Evolutionary conservation across 768 basidiomycete genomes (phyloP).

Genomic region (Trametes meyenii): DNA sequence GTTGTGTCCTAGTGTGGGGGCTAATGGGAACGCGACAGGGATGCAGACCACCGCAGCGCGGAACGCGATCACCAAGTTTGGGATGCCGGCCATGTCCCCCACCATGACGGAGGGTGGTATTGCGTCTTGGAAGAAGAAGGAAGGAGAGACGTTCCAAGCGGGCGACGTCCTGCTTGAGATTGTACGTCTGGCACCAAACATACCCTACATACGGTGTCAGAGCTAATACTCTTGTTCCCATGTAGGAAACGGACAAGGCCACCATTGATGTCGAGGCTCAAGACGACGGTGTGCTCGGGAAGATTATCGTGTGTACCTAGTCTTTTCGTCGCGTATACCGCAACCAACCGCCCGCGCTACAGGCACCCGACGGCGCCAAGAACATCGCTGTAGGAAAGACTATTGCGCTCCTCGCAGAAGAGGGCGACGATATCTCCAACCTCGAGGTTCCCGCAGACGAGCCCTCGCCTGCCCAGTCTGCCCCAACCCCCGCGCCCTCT

Average conservation of each 20-base stretch:
- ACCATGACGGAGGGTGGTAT: conserved; percentile 97
- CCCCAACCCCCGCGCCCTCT: conserved; percentile 22
- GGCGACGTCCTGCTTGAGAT: conserved; percentile 92
- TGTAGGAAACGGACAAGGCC: conserved; percentile 90
- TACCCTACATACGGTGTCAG: not conserved
- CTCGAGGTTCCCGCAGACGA: conserved; percentile 63
- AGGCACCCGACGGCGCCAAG: conserved; percentile 80
- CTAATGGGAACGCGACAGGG: conserved; percentile 38
- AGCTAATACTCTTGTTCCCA: not conserved
- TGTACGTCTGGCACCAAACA: conserved; percentile 46
- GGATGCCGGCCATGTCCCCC: conserved; percentile 97
- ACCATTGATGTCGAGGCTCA: conserved; percentile 99
- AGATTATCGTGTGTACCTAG: conserved; percentile 68
- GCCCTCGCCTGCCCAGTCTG: conserved; percentile 30
- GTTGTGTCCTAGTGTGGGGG: not conserved
- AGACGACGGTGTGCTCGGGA: conserved; percentile 93
- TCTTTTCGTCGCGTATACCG: not conserved
- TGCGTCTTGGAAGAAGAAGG: conserved; percentile 85
- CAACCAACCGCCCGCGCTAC: not conserved
- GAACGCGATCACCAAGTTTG: conserved; percentile 69
- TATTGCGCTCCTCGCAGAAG: conserved; percentile 93
- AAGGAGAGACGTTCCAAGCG: conserved; percentile 75
- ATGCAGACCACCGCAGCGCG: conserved; percentile 56
- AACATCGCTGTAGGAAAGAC: conserved; percentile 84
- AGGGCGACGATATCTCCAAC: conserved; percentile 92